Conservation (phyloP, 371 early-diverging fungal genomes). For the Rhizomucor miehei region DNA sequence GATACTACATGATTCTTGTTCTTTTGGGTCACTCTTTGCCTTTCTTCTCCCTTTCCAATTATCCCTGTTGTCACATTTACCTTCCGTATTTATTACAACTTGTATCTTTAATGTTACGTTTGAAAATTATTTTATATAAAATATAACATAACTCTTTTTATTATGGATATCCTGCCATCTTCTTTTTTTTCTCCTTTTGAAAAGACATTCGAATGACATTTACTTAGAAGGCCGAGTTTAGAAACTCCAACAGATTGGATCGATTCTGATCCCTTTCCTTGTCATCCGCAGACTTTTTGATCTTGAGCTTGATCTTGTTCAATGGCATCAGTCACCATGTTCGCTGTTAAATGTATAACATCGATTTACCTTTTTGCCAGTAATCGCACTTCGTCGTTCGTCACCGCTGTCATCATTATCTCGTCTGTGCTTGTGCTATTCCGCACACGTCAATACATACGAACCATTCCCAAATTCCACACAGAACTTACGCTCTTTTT, state of each 20-base stretch:
- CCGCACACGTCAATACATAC: not conserved
- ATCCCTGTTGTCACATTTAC: too few species aligned
- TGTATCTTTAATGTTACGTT: too few species aligned
- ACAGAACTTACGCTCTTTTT: slow-evolving; percentile 17
- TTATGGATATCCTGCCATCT: too few species aligned
- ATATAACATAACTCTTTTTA: too few species aligned
- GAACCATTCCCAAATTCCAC: too few species aligned
- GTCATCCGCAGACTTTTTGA: slow-evolving; percentile 27
- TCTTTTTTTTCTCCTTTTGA: too few species aligned
- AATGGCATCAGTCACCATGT: not conserved
- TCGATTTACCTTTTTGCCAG: slow-evolving; percentile 29
- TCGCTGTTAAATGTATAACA: not conserved
- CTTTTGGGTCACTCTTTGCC: too few species aligned
- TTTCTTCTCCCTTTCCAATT: too few species aligned
- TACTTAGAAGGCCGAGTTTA: slow-evolving; percentile 36
- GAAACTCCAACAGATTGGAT: slow-evolving; percentile 27
- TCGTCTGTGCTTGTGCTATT: slow-evolving; percentile 4
- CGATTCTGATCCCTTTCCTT: slow-evolving; percentile 30
- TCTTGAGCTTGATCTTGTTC: slow-evolving; percentile 28
- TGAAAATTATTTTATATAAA: too few species aligned
- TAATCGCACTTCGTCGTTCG: slow-evolving; percentile 23
- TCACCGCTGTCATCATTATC: slow-evolving; percentile 1
- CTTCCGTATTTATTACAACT: too few species aligned
- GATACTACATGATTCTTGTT: too few species aligned
- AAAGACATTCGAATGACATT: too few species aligned